phyloP scores from a whole-genome alignment of 257 asterid species.

The Solanum etuberosum region DNA sequence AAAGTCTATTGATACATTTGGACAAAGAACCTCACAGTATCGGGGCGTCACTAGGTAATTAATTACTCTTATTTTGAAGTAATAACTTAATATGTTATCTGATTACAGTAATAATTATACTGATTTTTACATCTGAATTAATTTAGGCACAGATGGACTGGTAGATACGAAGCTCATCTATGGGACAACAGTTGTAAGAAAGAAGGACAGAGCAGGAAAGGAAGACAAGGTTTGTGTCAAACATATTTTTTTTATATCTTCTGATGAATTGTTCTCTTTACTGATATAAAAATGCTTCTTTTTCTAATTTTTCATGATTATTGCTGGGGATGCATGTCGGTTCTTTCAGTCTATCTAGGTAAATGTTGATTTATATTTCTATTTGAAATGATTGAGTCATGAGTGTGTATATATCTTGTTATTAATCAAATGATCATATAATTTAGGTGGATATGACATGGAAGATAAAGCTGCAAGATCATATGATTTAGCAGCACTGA shows the following conservation, averaged over 20 bases:
- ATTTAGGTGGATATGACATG: conserved; percentile 91
- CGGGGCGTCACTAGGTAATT: conserved; percentile 90
- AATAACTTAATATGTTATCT: not conserved
- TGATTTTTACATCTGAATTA: not conserved
- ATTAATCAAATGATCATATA: not conserved
- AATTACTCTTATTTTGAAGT: not conserved
- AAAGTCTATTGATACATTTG: conserved; percentile 90
- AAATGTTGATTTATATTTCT: not conserved
- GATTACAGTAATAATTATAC: not conserved
- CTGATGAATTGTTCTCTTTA: not conserved
- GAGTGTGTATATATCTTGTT: not conserved
- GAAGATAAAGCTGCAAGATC: conserved; percentile 98
- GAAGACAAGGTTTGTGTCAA: conserved; percentile 70
- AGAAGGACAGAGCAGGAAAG: conserved; percentile 99
- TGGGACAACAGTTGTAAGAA: conserved; percentile 99
- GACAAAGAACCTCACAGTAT: conserved; percentile 90
- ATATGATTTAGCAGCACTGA: conserved; percentile 93
- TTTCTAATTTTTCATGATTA: not conserved
- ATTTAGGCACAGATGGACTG: conserved; percentile 95
- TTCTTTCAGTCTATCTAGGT: conserved; percentile 79
- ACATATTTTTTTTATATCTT: not conserved
- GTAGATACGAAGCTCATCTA: conserved; percentile 96
- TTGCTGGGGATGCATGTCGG: conserved; percentile 11
- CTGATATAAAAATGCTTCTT: not conserved
- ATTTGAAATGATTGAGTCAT: not conserved